These are phyloP conservation scores for Cyberlindnera lachancei DNA, from an alignment of 805 yeast species.

Conservation along the genomic window DNA sequence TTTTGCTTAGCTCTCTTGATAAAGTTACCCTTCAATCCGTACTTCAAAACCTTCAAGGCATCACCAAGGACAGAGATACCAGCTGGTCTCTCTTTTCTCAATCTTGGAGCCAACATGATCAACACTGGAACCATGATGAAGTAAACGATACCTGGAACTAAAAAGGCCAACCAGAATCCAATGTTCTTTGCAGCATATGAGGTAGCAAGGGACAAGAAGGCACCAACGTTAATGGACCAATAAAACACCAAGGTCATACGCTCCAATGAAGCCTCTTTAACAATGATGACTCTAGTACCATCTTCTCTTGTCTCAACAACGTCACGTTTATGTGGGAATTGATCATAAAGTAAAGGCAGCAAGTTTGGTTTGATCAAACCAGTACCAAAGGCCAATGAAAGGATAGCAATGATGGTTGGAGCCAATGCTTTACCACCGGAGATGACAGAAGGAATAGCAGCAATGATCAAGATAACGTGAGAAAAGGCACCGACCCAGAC, in stretches of 20 bases:
- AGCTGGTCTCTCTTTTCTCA: conserved; percentile 22
- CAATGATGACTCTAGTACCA: conserved; percentile 64
- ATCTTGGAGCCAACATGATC: conserved; percentile 22
- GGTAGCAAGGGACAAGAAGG: conserved; percentile 69
- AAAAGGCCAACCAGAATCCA: conserved; percentile 71
- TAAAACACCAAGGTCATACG: conserved; percentile 71
- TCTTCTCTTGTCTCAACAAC: conserved; percentile 46
- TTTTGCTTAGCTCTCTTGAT: conserved; percentile 32
- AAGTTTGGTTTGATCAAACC: conserved; percentile 73
- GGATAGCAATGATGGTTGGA: conserved; percentile 40
- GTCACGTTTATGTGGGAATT: conserved; percentile 54
- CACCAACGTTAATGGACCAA: conserved; percentile 69
- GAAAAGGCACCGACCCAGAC: conserved; percentile 55
- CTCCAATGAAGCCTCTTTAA: conserved; percentile 66
- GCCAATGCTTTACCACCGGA: conserved; percentile 46
- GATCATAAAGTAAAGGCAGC: conserved; percentile 71
- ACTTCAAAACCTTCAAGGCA: conserved; percentile 32
- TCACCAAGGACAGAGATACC: conserved; percentile 37
- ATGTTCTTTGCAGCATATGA: conserved; percentile 59
- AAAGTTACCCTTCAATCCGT: conserved; percentile 36
- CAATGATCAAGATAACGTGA: conserved; percentile 55
- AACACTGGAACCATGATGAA: conserved; percentile 44
- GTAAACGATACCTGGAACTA: conserved; percentile 59
- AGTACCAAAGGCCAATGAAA: conserved; percentile 64
- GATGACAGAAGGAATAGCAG: conserved; percentile 55